phyloP scores from a whole-genome alignment of 1,284 basidiomycete species.

The Trichosporon coremiiforme region DNA sequence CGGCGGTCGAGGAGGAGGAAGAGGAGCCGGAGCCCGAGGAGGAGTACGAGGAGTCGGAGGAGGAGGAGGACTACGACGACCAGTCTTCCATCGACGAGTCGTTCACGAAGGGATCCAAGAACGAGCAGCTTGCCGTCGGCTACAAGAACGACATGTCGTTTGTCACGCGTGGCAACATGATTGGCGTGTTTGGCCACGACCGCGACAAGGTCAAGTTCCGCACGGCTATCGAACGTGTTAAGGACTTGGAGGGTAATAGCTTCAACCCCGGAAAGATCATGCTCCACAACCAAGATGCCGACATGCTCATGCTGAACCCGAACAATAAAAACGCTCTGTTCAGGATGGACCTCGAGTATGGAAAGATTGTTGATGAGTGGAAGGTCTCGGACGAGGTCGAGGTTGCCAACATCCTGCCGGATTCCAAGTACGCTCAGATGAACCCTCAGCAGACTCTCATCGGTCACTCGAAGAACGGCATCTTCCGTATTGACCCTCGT shows the following conservation, averaged over 20 bases:
- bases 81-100: slow-evolving; percentile 61
- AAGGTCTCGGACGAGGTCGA: slow-evolving; percentile 89
- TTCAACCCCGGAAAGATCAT: slow-evolving; percentile 94
- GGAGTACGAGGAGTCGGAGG: slow-evolving; percentile 49
- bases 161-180: slow-evolving; percentile 91
- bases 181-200: slow-evolving; percentile 92
- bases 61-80: slow-evolving; percentile 68
- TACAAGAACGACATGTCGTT: slow-evolving; percentile 96
- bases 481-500: slow-evolving; percentile 97
- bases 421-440: slow-evolving; percentile 92
- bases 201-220: slow-evolving; percentile 82
- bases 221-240: slow-evolving; percentile 82
- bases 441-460: slow-evolving; percentile 91
- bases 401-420: slow-evolving; percentile 87
- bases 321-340: slow-evolving; percentile 78
- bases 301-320: slow-evolving; percentile 93
- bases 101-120: slow-evolving; percentile 64
- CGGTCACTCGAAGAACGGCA: slow-evolving; percentile 81
- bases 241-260: slow-evolving; percentile 75
- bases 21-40: slow-evolving; percentile 36
- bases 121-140: slow-evolving; percentile 89
- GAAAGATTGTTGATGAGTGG: slow-evolving; percentile 98
- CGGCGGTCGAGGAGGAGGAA: slow-evolving; percentile 61
- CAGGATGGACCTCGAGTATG: slow-evolving; percentile 90
- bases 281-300: slow-evolving; percentile 95